phyloP scores from a whole-genome alignment of 495 filamentous ascomycete genomes.

The Diplogelasinospora grovesii region DNA sequence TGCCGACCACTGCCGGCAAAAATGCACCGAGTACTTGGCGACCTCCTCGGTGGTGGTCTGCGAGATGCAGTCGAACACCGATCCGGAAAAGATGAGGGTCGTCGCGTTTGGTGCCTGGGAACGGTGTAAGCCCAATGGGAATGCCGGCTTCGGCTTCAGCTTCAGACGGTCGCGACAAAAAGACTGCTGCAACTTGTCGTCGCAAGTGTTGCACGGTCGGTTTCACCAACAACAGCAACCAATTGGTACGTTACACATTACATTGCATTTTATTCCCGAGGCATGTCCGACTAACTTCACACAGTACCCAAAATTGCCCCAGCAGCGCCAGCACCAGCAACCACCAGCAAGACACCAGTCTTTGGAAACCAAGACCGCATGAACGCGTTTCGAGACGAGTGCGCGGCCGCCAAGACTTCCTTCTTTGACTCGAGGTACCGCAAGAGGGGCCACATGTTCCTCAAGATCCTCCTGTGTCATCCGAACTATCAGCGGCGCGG shows the following conservation, averaged over 20 bases:
- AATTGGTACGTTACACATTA: too few species aligned
- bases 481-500: slow-evolving; percentile 43
- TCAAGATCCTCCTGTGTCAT: slow-evolving; percentile 45
- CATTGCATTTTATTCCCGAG: too few species aligned
- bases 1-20: slow-evolving; percentile 15
- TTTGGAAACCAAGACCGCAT: slow-evolving; percentile 19
- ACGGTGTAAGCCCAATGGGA: slow-evolving; percentile 3
- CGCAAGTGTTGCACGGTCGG: too few species aligned
- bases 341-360: too few species aligned
- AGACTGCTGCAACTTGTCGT: too few species aligned
- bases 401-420: slow-evolving; percentile 7
- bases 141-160: too few species aligned
- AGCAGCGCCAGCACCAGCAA: too few species aligned
- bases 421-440: slow-evolving; percentile 17
- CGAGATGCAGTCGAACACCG: slow-evolving; percentile 14
- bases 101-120: slow-evolving; percentile 27
- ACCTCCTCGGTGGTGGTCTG: slow-evolving; percentile 24
- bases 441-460: slow-evolving; percentile 23
- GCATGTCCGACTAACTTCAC: too few species aligned
- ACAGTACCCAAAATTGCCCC: too few species aligned
- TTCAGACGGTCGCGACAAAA: too few species aligned
- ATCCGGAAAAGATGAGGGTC: slow-evolving; percentile 3
- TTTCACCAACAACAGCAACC: too few species aligned
- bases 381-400: slow-evolving; percentile 14
- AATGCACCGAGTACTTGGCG: slow-evolving; percentile 21